A percentile compares a stretch with the other conserved stretches of the same genome.
Conservation (phyloP, 805 yeast genomes). For the Ogataea saltuana region DNA sequence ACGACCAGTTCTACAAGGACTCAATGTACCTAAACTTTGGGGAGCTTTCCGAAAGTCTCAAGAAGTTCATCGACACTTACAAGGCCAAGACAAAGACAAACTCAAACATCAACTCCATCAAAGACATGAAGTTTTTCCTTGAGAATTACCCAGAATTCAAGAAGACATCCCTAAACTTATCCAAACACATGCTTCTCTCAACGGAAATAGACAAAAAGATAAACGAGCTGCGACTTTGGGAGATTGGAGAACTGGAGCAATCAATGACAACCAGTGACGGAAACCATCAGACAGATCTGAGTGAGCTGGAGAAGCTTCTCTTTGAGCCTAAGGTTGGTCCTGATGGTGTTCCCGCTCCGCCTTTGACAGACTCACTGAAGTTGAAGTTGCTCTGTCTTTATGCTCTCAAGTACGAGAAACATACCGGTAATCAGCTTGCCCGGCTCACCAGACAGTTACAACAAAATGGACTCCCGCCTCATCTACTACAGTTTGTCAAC, state of each 20-base stretch:
- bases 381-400: conserved; percentile 73
- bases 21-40: conserved; percentile 92
- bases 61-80: conserved; percentile 79
- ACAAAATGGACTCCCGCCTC: conserved; percentile 36
- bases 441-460: conserved; percentile 41
- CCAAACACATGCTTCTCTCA: conserved; percentile 89
- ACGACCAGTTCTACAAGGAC: conserved; percentile 75
- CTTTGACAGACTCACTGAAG: conserved; percentile 56
- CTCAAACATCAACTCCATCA: conserved; percentile 70
- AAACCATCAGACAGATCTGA: conserved; percentile 52
- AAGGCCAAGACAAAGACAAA: conserved; percentile 76
- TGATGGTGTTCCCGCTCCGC: conserved; percentile 28
- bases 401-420: conserved; percentile 65
- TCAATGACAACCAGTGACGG: conserved; percentile 65
- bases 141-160: conserved; percentile 94
- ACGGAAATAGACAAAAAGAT: conserved; percentile 82
- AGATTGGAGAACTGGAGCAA: conserved; percentile 88
- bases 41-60: conserved; percentile 86
- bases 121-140: conserved; percentile 87
- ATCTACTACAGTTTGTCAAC: conserved; percentile 45
- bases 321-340: conserved; percentile 28
- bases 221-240: conserved; percentile 67
- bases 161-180: conserved; percentile 80
- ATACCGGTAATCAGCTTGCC: conserved; percentile 44
- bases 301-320: conserved; percentile 58